Evolutionary conservation across 2,329 filamentous ascomycete species (phyloP).

Genomic region (Didymellaceae sp.): DNA sequence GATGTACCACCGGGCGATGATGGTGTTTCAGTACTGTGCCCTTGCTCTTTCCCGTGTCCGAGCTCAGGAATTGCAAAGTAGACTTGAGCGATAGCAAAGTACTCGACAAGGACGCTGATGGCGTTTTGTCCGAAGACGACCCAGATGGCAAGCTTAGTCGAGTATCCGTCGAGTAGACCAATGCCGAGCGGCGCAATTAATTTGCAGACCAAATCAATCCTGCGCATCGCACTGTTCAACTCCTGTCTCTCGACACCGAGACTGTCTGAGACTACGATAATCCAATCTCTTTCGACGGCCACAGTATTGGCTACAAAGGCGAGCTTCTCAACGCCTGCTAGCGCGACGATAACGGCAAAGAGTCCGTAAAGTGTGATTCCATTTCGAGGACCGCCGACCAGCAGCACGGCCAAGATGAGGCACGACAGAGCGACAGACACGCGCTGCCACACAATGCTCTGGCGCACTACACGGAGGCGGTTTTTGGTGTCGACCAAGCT

Average conservation of each 20-base stretch:
- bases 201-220: conserved; percentile 67
- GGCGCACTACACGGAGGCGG: conserved; percentile 49
- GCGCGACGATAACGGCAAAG: conserved; percentile 50
- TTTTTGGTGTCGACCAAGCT: conserved; percentile 62
- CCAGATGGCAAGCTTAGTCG: conserved; percentile 57
- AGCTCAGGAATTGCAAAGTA: conserved; percentile 43
- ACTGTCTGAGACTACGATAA: conserved; percentile 59
- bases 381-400: conserved; percentile 17
- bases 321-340: conserved; percentile 74
- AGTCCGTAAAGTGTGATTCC: conserved; percentile 33
- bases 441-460: conserved; percentile 51
- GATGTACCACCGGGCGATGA: conserved; percentile 8
- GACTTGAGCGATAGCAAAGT: conserved; percentile 59
- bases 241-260: conserved; percentile 40
- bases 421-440: conserved; percentile 43
- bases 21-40: conserved; percentile 18
- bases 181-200: conserved; percentile 61
- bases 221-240: conserved; percentile 65
- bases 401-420: conserved; percentile 30
- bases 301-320: conserved; percentile 69
- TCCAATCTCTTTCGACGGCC: conserved; percentile 75
- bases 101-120: conserved; percentile 58
- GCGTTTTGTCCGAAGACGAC: conserved; percentile 59
- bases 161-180: conserved; percentile 57
- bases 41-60: conserved; percentile 15